These are phyloP conservation scores for Trichoderma sp. DNA, from an alignment of 2,329 filamentous ascomycete genomes.

Conservation along the genomic window DNA sequence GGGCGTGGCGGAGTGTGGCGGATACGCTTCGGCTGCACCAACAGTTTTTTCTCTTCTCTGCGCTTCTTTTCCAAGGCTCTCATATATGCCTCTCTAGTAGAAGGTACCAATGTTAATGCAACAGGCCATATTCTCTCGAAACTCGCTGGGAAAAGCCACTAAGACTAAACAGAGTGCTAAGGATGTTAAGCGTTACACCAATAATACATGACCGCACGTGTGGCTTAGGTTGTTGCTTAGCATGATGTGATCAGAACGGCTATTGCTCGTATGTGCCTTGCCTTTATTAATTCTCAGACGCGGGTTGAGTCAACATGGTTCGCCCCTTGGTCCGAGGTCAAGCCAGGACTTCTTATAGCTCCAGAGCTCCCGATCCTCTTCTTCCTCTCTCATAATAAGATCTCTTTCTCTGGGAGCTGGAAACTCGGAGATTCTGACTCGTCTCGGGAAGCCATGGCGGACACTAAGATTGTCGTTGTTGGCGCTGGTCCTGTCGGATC, in stretches of 20 bases:
- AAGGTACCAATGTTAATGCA: neutral
- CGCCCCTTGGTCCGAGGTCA: constrained; percentile 8
- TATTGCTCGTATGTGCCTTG: neutral
- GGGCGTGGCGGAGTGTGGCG: neutral
- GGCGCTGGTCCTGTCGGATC: constrained; percentile 94
- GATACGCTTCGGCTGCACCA: neutral
- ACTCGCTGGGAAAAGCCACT: neutral
- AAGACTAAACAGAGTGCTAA: neutral
- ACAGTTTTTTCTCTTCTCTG: neutral
- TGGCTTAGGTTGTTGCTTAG: constrained; percentile 2
- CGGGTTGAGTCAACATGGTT: neutral
- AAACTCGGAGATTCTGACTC: constrained; percentile 25
- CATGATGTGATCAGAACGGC: constrained; percentile 15
- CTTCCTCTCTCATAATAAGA: neutral
- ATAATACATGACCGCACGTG: neutral
- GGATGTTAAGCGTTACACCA: neutral
- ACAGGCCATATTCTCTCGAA: neutral
- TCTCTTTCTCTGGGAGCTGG: neutral
- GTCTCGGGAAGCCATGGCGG: constrained; percentile 38
- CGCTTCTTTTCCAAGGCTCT: neutral
- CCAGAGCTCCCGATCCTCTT: neutral
- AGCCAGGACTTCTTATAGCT: constrained; percentile 2
- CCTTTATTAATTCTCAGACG: neutral
- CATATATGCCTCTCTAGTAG: neutral
- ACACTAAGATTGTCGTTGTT: constrained; percentile 76